Base-by-base conservation (phyloP, 768 basidiomycete species). In the Leccinum arenicola region DNA sequence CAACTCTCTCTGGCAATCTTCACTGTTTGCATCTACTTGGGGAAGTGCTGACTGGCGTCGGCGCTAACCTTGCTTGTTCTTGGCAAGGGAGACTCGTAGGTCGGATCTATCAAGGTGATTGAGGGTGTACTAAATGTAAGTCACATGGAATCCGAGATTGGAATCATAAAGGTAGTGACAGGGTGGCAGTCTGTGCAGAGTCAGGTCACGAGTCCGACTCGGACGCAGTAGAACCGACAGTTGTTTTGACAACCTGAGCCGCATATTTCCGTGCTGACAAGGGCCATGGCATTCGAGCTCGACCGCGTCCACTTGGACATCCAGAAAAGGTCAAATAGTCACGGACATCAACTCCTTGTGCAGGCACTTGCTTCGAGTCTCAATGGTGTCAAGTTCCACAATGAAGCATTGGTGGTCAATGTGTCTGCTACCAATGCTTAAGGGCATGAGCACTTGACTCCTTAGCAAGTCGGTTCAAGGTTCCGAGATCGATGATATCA, bases 331-430 rank as follows among this genome's bases (percentile, higher is more conserved):
- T 58, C 66, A 27, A 70, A 73, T 10, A 64, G 63, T 83, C 51
- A 77, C 75, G 3, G 78, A 76, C 36, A 67, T 73, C 4, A 76
- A 25, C 23, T 25, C 23, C 23, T 25, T 17, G 81, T 77, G 2
- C 69, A 75, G 33, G 70, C 70, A 0, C 70, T 85, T 19, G 74
- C 79, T 5, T 27, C 64, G 15, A 78, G 76, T 3, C 72, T 85
- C 7, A 79, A 85, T 50, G 83, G 77, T 3, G 70, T 78, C 55
- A 77, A 80, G 33, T 83, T 86, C 56, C 71, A 77, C 7, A 72
- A 79, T 1, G 74, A 79, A 29, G 63, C 50, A 0, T 68, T 86
- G 9, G 63, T 62, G 10, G 77, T 85, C 43, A 78, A 80, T 61
- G 70, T 80, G 31, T 71, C 73, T 45, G 68, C 77, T 38, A 78